Evolutionary conservation across 371 early-diverging fungal genomes (phyloP).

Genomic region (Rhizopus stolonifer): DNA sequence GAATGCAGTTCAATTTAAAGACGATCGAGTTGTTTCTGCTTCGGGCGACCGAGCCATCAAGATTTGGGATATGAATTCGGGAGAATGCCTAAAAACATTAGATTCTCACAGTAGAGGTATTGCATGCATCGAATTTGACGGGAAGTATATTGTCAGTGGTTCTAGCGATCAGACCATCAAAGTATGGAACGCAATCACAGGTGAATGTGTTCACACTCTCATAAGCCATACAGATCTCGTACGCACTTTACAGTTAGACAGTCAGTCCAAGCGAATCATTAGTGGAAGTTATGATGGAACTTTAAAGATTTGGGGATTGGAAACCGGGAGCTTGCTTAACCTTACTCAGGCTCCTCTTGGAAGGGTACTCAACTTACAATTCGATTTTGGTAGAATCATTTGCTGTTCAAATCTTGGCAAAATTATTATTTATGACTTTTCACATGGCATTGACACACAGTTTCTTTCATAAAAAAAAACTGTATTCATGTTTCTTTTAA

Average conservation of each 20-base stretch:
- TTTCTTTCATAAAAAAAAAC: constrained; percentile 39
- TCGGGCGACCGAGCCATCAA: constrained; percentile 82
- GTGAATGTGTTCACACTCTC: constrained; percentile 40
- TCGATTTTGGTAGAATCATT: constrained; percentile 79
- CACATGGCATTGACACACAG: constrained; percentile 62
- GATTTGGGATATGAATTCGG: constrained; percentile 75
- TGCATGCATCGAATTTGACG: constrained; percentile 94
- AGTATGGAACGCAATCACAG: constrained; percentile 84
- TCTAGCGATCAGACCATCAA: constrained; percentile 95
- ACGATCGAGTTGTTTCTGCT: constrained; percentile 67
- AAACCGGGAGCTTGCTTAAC: constrained; percentile 49
- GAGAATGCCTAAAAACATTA: constrained; percentile 55
- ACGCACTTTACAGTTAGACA: constrained; percentile 63
- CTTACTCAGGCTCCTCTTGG: constrained; percentile 60
- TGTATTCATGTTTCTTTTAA: not conserved
- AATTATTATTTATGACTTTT: constrained; percentile 83
- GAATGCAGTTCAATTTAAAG: constrained; percentile 73
- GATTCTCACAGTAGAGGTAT: constrained; percentile 79
- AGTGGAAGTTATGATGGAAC: constrained; percentile 84
- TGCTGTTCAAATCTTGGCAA: constrained; percentile 80
- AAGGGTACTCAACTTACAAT: constrained; percentile 86
- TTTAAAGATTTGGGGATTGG: constrained; percentile 80
- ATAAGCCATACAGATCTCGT: constrained; percentile 79
- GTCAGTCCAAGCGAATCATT: constrained; percentile 57
- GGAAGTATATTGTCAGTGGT: constrained; percentile 88